Base-by-base conservation (phyloP, 306 rosid genomes). In the Sindora glabra region DNA sequence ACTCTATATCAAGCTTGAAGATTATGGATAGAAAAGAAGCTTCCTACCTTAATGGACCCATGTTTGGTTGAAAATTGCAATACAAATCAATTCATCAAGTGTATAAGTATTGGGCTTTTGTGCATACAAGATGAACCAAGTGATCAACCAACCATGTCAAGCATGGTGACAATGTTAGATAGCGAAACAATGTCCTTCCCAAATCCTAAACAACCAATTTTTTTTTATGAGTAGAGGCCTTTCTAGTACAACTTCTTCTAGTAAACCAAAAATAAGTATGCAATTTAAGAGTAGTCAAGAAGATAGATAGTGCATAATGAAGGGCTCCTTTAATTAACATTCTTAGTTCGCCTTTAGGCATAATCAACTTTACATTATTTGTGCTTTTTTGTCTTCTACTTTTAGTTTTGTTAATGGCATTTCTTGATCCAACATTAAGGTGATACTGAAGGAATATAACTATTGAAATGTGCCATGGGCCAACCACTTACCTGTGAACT, bases 101-200 rank as follows among this genome's bases (percentile, higher is more conserved):
- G 71, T 41, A 76, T 72, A 3, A 57, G 44, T 14, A 17, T 72
- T 5, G 64, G 62, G 30, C 69, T 79, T 7, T 26, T 79, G 38
- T 74, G 84, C 15, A 65, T 70, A 8, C 80, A 80, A 65, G 79
- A 80, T 21, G 77, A 72, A 24, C 81, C 79, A 0, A 19, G 24
- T n/a, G 82, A 76, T 23, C 59, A 81, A 1, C 85, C 76, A 1
- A n/a, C 61, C n/a, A 64, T 79, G 62, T 68, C 81, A 3, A 51
- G 55, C 16, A 62, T 68, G 0, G 13, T 75, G 3, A 14, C 53
- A 14, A 34, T 75, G 79, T 74, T 80, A 56, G 77, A 61, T 15
- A 71, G 61, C 40, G 77, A 73, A 15, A 17, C 56, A 22, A 13
- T 56, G 24, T 59, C 13, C 1, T 18, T 59, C 45, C 72, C 79